phyloP scores from a whole-genome alignment of 225 moss, liverwort and hornwort species.

The Physcomitrium patens region DNA sequence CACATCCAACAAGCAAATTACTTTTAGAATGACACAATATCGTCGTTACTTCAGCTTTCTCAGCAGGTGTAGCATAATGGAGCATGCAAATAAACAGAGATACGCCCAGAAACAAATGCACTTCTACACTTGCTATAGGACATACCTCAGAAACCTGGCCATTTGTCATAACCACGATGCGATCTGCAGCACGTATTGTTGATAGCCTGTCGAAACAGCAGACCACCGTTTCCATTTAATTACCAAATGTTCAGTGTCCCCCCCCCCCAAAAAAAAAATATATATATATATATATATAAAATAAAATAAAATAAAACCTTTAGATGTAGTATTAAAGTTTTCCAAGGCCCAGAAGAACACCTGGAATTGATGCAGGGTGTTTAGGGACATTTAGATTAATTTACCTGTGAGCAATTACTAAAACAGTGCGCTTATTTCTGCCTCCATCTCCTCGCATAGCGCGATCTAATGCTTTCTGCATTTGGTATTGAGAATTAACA shows the following conservation, averaged over 20 bases:
- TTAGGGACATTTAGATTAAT: background rate
- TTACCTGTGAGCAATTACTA: slow-evolving; percentile 98
- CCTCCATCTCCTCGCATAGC: slow-evolving; percentile 81
- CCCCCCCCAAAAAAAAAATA: too few species aligned
- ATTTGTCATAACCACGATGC: slow-evolving; percentile 97
- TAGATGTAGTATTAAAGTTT: background rate
- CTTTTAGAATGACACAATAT: slow-evolving; percentile 1
- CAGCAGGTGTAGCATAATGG: slow-evolving; percentile 5
- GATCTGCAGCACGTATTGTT: slow-evolving; percentile 88
- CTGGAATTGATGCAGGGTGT: background rate
- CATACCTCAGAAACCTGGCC: slow-evolving; percentile 87
- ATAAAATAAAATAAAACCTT: slow-evolving; percentile 1
- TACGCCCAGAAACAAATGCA: background rate
- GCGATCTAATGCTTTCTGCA: slow-evolving; percentile 90
- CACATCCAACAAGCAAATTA: background rate
- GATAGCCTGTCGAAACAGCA: slow-evolving; percentile 65
- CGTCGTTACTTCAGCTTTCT: background rate
- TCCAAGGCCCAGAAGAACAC: slow-evolving; percentile 2
- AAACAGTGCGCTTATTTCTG: slow-evolving; percentile 69
- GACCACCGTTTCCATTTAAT: slow-evolving; percentile 12
- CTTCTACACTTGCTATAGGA: slow-evolving; percentile 3
- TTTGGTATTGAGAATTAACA: background rate
- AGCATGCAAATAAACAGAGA: background rate
- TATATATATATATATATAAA: too few species aligned
- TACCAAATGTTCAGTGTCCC: background rate